Conservation (phyloP, 1,284 basidiomycete species). For the Fomitopsis palustris region DNA sequence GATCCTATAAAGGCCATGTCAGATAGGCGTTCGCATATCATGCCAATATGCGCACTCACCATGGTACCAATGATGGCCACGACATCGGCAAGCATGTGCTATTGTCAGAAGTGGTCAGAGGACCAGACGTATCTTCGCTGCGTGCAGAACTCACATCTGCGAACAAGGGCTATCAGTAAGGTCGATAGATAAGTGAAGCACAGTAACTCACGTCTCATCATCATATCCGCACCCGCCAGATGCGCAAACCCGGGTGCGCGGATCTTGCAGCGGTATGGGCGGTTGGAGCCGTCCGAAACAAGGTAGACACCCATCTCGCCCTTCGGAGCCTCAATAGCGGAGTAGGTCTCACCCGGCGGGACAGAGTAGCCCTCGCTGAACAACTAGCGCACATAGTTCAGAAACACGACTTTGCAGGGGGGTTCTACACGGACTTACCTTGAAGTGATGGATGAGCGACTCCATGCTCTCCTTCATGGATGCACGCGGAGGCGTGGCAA, state of each 20-base stretch:
- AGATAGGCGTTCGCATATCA: conserved; percentile 15
- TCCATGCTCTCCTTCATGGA: conserved; percentile 99
- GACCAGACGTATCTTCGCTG: conserved; percentile 1
- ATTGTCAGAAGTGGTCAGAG: conserved; percentile 29
- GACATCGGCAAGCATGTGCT: conserved; percentile 90
- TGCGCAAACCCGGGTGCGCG: conserved; percentile 94
- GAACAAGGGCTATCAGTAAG: conserved; percentile 11
- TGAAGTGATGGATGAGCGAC: conserved; percentile 97
- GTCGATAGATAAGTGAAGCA: not conserved
- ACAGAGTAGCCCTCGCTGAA: conserved; percentile 98
- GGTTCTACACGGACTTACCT: conserved; percentile 43
- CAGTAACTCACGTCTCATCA: conserved; percentile 76
- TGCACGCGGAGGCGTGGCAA: conserved; percentile 94
- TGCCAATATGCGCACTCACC: conserved; percentile 42
- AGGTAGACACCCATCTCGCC: conserved; percentile 98
- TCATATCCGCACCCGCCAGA: conserved; percentile 89
- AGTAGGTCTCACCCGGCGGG: conserved; percentile 97
- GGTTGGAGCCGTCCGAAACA: conserved; percentile 91
- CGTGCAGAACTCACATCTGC: conserved; percentile 52
- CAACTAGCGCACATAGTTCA: conserved; percentile 44
- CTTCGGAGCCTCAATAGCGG: conserved; percentile 97
- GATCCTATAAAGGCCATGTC: conserved; percentile 37
- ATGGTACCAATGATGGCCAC: conserved; percentile 95
- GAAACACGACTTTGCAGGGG: not conserved
- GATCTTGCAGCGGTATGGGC: conserved; percentile 93